Evolutionary conservation across 495 filamentous ascomycete species (phyloP), one percentile per base, ranked within the genome.

Genomic region (Tetracladium marchalianum): DNA sequence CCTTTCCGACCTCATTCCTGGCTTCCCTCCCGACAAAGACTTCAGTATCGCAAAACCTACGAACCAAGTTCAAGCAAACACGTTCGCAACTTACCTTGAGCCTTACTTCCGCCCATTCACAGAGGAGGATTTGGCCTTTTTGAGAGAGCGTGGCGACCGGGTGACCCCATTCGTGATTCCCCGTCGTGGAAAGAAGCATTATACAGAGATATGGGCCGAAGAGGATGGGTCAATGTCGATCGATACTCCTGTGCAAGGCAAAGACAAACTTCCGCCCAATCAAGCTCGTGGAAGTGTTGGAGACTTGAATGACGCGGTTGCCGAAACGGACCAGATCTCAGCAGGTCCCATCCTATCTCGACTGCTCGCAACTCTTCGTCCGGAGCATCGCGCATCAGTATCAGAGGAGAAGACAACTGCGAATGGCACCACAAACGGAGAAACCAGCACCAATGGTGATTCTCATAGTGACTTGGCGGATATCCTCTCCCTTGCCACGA

Each of bases 121-220:
- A 11, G 93, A 99, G 59, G 93, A 99, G 59, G 92, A 99, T 61
- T 79, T 95, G 36, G 88, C 87, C 1, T 99, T 95, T 62, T 64
- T 99, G 18, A 80, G 86, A 52, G 92, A 99, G 62, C 75, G 85
- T 44, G 89, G 88, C 40, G 88, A 99, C 63, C 81, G 93, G 16
- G 60, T 76, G 7, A 80, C 71, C 11, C 84, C 89, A 1, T 96
- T 95, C 53, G 66, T 92, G 33, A 90, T 90, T 65, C 90, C 90
- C 1, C 79, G 80, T 41, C 81, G 90, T 8, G 92, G 89, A 32
- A 84, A 86, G 63, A 80, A 78, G 51, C 80, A 82, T 58, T 97
- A 97, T 64, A 80, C 73, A 10, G 88, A 96, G 47, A 67, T 86
- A 4, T 99, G 93, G 93, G 80, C 87, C 1, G 87, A 93, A 51